Evolutionary conservation across 176 grass and related monocot genomes (phyloP), one percentile per base, ranked within the genome.

Genomic region (Paspalum vaginatum): DNA sequence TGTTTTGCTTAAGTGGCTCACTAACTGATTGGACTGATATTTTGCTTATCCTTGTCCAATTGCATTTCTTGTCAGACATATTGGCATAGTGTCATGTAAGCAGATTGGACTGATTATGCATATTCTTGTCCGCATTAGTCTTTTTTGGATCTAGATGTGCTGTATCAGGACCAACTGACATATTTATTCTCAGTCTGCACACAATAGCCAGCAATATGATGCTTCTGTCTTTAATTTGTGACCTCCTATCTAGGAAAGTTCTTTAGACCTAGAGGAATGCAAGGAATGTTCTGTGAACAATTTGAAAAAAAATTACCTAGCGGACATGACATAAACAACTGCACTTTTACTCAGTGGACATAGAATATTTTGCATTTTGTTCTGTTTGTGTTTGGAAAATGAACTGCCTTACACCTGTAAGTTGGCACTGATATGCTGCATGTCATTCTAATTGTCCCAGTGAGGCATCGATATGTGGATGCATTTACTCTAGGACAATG

Each of bases 1-100:
- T 72, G 68, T 46, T 82, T 68, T 39, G 18, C 74, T 66, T 37
- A 40, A 81, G 72, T 86, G 66, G 78, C 68, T 82, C 59, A 67
- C 78, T 72, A 82, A 61, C 50, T 86, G 88, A 86, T 82, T 78
- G 22, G 88, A 89, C 67, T 43, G 26, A 84, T 88, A 79, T 74
- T 86, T 86, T 82, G 60, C 37, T 81, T 89, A 60, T 82, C 42
- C 58, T 65, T 44, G 13, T 42, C 78, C 65, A 82, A 73, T 67
- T 86, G 51, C 43, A 52, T 58, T 81, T 82, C 70, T 42, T 38
- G 70, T 77, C n/a, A 89, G 17, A 78, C 73, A 51, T 72, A 60
- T 41, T 41, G 72, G 66, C 66, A 74, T 65, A 17, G 52, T 89
- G 67, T 86, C 66, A 47, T 80, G 50, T 68, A 81, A 65, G 48